Base-by-base conservation (phyloP, 2,329 filamentous ascomycete species). In the Penicillium fuscoglaucum region DNA sequence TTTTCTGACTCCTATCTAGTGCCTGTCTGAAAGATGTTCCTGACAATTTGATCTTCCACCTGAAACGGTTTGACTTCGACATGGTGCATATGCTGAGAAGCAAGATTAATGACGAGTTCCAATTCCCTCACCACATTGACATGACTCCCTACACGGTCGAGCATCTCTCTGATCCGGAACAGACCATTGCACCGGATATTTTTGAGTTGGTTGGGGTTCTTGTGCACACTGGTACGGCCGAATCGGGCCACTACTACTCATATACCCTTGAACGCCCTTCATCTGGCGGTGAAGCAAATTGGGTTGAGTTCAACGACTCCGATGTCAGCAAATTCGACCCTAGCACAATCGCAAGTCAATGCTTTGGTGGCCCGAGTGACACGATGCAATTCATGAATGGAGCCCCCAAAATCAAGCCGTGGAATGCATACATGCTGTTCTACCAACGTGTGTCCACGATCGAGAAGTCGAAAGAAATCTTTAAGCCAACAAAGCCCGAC, bases 401-500 rank as follows among this genome's bases (percentile, higher is more conserved):
- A 31, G 71, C 80, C 19, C 65, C 79, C 0, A 86, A 83, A 63
- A 84, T 87, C 67, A 93, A 93, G 74, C 83, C 84, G 5, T 79
- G 88, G 80, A 98, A 91, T 72, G 95, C 93, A 13, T 99, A 99
- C 74, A 98, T 99, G 90, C 83, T 99, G 9, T 98, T 99, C 74
- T 99, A 99, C 73, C 90, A 97, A 73, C 87, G 95, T 49, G 84
- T 87, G 4, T 87, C 87, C 0, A 84, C 85, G 5, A 80, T 93
- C 56, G 78, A 80, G 19, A 73, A 75, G 17, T 82, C 84, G 59
- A 81, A 84, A 65, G 75, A 81, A 29, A 67, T 74, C 2, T 76
- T 86, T 65, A 71, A 78, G 52, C 64, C 72, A 10, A 65, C 67
- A 1, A 76, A 76, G 29, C 68, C 86, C 48, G 77, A 82, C 45